Conservation (phyloP, 257 asterid genomes). For the Nicotiana noctiflora region DNA sequence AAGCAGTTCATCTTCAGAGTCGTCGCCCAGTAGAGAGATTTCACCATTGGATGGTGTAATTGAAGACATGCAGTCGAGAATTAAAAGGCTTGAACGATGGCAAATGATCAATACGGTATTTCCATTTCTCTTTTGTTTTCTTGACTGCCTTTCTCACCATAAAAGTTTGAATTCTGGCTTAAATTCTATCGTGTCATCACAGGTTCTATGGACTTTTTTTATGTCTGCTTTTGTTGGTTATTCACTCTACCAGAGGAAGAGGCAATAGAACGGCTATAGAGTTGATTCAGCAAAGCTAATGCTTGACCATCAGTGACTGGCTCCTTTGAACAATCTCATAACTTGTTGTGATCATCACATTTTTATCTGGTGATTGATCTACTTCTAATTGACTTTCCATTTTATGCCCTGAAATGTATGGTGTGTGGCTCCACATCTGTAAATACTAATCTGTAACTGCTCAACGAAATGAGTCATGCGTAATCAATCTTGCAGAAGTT, state of each 20-base stretch:
- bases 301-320: not conserved
- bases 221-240: constrained; percentile 97
- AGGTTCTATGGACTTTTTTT: constrained; percentile 96
- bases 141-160: not conserved
- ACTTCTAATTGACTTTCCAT: not conserved
- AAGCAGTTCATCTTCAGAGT: constrained; percentile 73
- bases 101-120: constrained; percentile 69
- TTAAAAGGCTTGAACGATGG: constrained; percentile 88
- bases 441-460: not conserved
- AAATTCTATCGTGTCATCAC: not conserved
- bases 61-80: constrained; percentile 89
- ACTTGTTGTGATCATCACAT: not conserved
- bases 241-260: constrained; percentile 79
- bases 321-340: not conserved
- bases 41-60: constrained; percentile 63
- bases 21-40: constrained; percentile 75
- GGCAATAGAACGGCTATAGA: constrained; percentile 21
- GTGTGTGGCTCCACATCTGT: not conserved
- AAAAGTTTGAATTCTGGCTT: not conserved
- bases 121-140: constrained; percentile 9
- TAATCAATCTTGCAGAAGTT: not conserved
- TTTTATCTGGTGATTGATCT: constrained; percentile 6
- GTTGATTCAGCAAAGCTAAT: not conserved
- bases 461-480: not conserved
- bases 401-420: not conserved